Percentiles rank a stretch among this genome's conserved stretches.
phyloP scores from a whole-genome alignment of 1,284 basidiomycete species.

The Trichosporon sp. region DNA sequence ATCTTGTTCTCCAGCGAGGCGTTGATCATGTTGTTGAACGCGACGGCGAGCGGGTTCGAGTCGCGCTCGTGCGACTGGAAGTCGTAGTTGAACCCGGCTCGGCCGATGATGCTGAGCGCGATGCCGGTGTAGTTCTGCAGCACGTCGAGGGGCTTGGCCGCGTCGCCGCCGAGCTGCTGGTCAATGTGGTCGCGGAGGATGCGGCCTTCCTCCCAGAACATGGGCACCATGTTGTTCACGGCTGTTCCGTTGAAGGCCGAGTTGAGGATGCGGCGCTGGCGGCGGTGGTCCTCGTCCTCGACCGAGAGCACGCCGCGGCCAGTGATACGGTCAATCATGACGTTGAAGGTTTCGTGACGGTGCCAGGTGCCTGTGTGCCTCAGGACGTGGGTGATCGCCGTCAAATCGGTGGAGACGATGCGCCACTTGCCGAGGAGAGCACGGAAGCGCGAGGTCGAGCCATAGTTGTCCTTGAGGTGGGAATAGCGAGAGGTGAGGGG shows the following conservation, averaged over 20 bases:
- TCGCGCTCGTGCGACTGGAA: slow-evolving; percentile 60
- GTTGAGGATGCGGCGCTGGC: slow-evolving; percentile 60
- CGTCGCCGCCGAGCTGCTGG: slow-evolving; percentile 32
- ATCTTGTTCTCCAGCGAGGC: slow-evolving; percentile 54
- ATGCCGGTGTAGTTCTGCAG: slow-evolving; percentile 66
- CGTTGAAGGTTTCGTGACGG: slow-evolving; percentile 67
- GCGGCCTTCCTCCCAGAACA: slow-evolving; percentile 67
- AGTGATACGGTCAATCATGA: slow-evolving; percentile 59
- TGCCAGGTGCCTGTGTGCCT: slow-evolving; percentile 66
- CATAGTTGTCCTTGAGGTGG: slow-evolving; percentile 21
- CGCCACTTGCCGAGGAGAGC: slow-evolving; percentile 48
- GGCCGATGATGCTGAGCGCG: slow-evolving; percentile 71
- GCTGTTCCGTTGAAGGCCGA: slow-evolving; percentile 55
- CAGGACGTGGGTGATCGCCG: slow-evolving; percentile 66
- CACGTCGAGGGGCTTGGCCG: slow-evolving; percentile 60
- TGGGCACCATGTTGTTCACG: slow-evolving; percentile 59
- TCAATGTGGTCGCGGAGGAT: slow-evolving; percentile 57
- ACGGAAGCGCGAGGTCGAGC: slow-evolving; percentile 37
- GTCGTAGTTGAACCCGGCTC: slow-evolving; percentile 69
- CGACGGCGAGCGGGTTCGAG: slow-evolving; percentile 61
- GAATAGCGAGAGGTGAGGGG: slow-evolving; percentile 22
- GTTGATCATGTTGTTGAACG: slow-evolving; percentile 64
- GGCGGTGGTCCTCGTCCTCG: slow-evolving; percentile 61
- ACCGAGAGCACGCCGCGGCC: slow-evolving; percentile 54
- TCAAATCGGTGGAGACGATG: slow-evolving; percentile 65